Evolutionary conservation across 768 basidiomycete genomes (phyloP), one percentile per base, ranked within the genome.

Genomic region (Kwoniella shandongensis): DNA sequence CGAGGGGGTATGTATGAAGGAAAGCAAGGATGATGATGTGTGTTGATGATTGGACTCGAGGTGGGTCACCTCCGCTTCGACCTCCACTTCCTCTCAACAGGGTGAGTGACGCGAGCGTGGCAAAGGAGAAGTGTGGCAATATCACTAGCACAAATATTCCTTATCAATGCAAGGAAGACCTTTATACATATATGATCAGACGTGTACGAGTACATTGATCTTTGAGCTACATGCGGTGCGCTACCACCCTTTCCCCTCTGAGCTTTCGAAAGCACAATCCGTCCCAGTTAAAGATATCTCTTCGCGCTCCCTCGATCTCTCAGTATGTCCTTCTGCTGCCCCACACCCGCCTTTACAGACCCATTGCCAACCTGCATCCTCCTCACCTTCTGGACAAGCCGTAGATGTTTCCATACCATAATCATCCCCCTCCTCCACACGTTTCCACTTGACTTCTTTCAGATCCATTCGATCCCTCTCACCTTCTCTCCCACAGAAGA

Each of bases 401-500:
- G 22, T 46, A 10, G 25, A 12, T 36, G 3, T 49, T 36, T 29
- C 26, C n/a, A n/a, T n/a, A n/a, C n/a, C 13, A 22, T 3, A 22
- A 20, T 36, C 35, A 17, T 4, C 44, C 23, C 27, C 44, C 10
- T 45, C 44, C 4, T 29, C 44, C 12, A 25, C 23, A 27, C 23
- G 8, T 29, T 45, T 45, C 11, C 44, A 27, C n/a, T 20, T 13
- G 2, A 59, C 51, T 12, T 49, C 41, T 20, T 20, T 49, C 47
- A 61, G 29, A 1, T 17, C 29, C 52, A 61, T 46, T 15, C 44
- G 27, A 12, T 20, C 41, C 18, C 52, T 36, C 7, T 20, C 1
- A 22, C 18, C 22, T 26, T 44, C 52, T 26, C 35, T 29, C 2
- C 59, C 46, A 44, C 59, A 61, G 41, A 48, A 44, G 38, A 61